These are phyloP conservation scores for Aspergillus caelatus DNA, from an alignment of 2,329 filamentous ascomycete genomes.

Conservation along the genomic window DNA sequence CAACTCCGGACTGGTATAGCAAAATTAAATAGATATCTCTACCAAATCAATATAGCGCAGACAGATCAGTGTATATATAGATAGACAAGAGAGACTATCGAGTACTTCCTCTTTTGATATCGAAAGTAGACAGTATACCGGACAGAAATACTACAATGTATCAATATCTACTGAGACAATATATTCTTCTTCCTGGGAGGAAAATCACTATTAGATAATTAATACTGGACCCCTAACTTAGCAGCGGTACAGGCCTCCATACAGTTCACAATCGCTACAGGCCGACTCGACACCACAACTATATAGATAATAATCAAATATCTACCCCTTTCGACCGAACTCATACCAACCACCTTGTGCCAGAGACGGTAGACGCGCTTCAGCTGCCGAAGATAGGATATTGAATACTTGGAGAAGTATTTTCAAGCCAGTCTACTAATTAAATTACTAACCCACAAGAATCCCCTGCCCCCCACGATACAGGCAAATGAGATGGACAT, in stretches of 20 bases:
- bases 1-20: neutral
- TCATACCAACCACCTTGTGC: slow-evolving; percentile 22
- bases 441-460: no score
- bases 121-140: slow-evolving; percentile 29
- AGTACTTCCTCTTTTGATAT: slow-evolving; percentile 10
- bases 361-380: slow-evolving; percentile 34
- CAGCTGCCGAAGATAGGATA: slow-evolving; percentile 39
- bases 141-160: slow-evolving; percentile 27
- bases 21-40: slow-evolving; percentile 34
- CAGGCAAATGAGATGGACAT: slow-evolving; percentile 23
- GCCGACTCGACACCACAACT: slow-evolving; percentile 29
- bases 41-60: slow-evolving; percentile 7
- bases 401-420: neutral
- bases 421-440: no score
- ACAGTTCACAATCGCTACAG: slow-evolving; percentile 32
- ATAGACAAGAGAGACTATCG: neutral
- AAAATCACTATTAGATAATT: slow-evolving; percentile 25
- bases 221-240: slow-evolving; percentile 31
- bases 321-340: slow-evolving; percentile 10
- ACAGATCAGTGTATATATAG: slow-evolving; percentile 23
- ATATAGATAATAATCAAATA: slow-evolving; percentile 17
- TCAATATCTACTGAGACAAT: slow-evolving; percentile 25
- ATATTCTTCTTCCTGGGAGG: slow-evolving; percentile 33
- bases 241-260: slow-evolving; percentile 32
- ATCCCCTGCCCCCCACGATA: slow-evolving; percentile 21